phyloP scores from a whole-genome alignment of 1,284 basidiomycete species.

The Mycena citricolor region DNA sequence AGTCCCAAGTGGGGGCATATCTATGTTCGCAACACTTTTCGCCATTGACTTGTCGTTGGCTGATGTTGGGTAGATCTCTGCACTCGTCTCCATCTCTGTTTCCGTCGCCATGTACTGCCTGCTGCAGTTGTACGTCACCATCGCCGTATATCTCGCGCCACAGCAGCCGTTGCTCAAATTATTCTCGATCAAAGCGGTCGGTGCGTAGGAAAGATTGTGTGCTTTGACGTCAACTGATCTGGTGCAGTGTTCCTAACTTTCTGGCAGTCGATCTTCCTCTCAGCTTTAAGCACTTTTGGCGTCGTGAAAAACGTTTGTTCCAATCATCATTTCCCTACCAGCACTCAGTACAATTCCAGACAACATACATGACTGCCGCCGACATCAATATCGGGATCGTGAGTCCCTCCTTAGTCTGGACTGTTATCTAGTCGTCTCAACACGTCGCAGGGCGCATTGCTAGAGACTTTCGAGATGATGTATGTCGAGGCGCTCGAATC shows the following conservation, averaged over 20 bases:
- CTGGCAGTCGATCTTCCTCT: slow-evolving; percentile 72
- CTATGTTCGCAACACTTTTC: slow-evolving; percentile 46
- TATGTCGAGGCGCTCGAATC: slow-evolving; percentile 33
- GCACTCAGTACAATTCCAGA: slow-evolving; percentile 38
- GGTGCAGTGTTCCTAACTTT: slow-evolving; percentile 63
- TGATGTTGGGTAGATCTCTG: slow-evolving; percentile 47
- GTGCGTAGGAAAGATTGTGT: slow-evolving; percentile 36
- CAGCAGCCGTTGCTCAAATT: slow-evolving; percentile 70
- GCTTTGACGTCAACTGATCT: not conserved
- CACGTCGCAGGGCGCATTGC: slow-evolving; percentile 48
- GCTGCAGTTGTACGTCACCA: slow-evolving; percentile 70
- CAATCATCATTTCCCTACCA: slow-evolving; percentile 4
- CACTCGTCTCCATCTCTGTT: slow-evolving; percentile 72
- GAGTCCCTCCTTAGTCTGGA: no score
- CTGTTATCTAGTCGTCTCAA: not conserved
- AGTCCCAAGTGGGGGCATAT: slow-evolving; percentile 69
- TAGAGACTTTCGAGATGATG: slow-evolving; percentile 79
- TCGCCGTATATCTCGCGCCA: slow-evolving; percentile 55
- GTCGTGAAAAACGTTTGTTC: slow-evolving; percentile 64
- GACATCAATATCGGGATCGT: slow-evolving; percentile 74
- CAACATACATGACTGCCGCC: slow-evolving; percentile 67
- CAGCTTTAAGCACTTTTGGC: slow-evolving; percentile 57
- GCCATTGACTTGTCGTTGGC: no score
- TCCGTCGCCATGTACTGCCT: slow-evolving; percentile 80
- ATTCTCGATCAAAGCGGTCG: slow-evolving; percentile 73